These are phyloP conservation scores for Ramularia collo-cygni DNA, from an alignment of 2,329 filamentous ascomycete species.

Conservation along the genomic window DNA sequence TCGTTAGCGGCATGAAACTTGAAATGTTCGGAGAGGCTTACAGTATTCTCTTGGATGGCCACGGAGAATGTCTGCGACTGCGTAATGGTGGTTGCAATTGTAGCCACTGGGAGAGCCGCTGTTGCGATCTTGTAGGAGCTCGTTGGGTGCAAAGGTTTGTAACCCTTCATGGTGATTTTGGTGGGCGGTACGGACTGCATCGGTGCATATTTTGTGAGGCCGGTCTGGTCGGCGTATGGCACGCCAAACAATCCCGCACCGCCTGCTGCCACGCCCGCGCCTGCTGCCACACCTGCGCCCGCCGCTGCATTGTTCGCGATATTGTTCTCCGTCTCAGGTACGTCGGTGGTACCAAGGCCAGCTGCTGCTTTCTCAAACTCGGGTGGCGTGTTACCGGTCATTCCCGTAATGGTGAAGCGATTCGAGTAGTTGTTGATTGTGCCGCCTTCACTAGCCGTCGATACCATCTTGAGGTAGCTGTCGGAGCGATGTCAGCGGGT, in stretches of 20 bases:
- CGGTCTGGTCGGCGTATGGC: conserved; percentile 51
- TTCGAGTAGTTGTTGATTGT: conserved; percentile 53
- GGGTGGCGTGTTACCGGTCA: conserved; percentile 54
- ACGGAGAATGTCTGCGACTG: conserved; percentile 45
- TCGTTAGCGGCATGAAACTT: conserved; percentile 7
- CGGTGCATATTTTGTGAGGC: conserved; percentile 53
- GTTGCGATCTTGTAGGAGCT: conserved; percentile 49
- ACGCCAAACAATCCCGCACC: conserved; percentile 30
- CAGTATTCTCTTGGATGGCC: conserved; percentile 51
- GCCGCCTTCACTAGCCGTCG: conserved; percentile 48
- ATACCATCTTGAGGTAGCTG: conserved; percentile 55
- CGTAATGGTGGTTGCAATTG: conserved; percentile 46
- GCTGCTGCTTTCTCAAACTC: conserved; percentile 32
- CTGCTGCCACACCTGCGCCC: conserved; percentile 13
- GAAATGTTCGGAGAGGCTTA: conserved; percentile 34
- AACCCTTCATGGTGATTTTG: conserved; percentile 49
- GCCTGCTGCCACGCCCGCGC: conserved; percentile 11
- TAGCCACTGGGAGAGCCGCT: conserved; percentile 40
- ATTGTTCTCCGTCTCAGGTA: conserved; percentile 31
- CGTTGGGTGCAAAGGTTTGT: conserved; percentile 48
- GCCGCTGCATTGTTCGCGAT: conserved; percentile 20
- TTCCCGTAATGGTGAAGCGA: conserved; percentile 58
- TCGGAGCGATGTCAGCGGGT: conserved; percentile 5
- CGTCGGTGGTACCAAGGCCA: conserved; percentile 33
- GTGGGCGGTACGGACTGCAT: conserved; percentile 54